A percentile compares a stretch with the other conserved stretches of the same genome.
These are phyloP conservation scores for Microthlaspi erraticum DNA, from an alignment of 345 rosid genomes.

Conservation along the genomic window DNA sequence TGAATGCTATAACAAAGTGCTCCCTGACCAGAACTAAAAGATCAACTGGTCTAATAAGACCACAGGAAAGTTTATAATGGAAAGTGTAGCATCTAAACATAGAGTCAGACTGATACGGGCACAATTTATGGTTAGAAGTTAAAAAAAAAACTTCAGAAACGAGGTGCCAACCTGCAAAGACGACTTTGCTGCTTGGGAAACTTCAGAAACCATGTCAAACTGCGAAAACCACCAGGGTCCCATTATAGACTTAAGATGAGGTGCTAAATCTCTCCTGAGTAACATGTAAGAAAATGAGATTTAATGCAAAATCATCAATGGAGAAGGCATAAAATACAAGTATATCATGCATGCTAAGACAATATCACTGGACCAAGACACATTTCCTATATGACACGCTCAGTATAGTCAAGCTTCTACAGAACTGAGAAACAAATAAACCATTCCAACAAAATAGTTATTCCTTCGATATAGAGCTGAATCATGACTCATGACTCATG, in stretches of 20 bases:
- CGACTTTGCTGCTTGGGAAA: conserved; percentile 82
- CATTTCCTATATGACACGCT: conserved; percentile 13
- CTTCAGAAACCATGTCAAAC: conserved; percentile 86
- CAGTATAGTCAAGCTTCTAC: conserved; percentile 21
- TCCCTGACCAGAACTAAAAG: conserved; percentile 14
- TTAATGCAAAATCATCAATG: conserved; percentile 18
- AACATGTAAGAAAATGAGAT: conserved; percentile 38
- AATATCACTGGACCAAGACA: conserved; percentile 15
- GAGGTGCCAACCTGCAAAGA: conserved; percentile 74
- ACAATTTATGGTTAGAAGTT: no score
- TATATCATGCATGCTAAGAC: conserved; percentile 17
- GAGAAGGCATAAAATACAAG: neutral
- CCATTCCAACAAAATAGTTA: conserved; percentile 18
- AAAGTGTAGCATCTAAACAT: conserved; percentile 30
- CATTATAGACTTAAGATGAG: conserved; percentile 82
- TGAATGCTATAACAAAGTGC: conserved; percentile 17
- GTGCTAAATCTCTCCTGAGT: conserved; percentile 89
- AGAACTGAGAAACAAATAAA: conserved; percentile 30
- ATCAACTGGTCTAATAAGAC: conserved; percentile 27
- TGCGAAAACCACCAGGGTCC: conserved; percentile 99
- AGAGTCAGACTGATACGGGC: neutral
- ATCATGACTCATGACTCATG: conserved; percentile 17
- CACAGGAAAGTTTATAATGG: conserved; percentile 2
- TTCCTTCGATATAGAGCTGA: conserved; percentile 1
- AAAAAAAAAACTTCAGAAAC: conserved; percentile 30